phyloP scores from a whole-genome alignment of 2,329 filamentous ascomycete genomes.

The Hirsutella rhossiliensis region DNA sequence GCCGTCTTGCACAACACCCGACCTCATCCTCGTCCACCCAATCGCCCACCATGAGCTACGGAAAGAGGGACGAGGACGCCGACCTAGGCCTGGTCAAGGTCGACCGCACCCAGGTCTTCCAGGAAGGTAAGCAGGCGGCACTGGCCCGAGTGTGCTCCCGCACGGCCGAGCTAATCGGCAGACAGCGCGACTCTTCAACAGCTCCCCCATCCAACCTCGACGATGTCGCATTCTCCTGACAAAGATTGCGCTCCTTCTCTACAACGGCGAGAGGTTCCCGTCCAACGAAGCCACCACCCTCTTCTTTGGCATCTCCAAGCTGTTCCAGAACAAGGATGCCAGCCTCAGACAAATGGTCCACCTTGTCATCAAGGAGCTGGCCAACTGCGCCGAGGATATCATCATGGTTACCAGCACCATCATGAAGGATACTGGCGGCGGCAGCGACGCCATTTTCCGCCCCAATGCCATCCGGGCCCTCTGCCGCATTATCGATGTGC shows the following conservation, averaged over 20 bases:
- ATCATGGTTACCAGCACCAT: constrained; percentile 99
- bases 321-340: constrained; percentile 99
- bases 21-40: constrained; percentile 16
- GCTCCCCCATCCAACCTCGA: constrained; percentile 89
- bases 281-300: constrained; percentile 95
- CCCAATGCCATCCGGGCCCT: constrained; percentile 93
- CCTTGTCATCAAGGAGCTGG: constrained; percentile 94
- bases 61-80: constrained; percentile 98
- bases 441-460: constrained; percentile 85
- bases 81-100: constrained; percentile 91
- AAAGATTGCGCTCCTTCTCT: constrained; percentile 91
- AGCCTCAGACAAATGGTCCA: constrained; percentile 98
- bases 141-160: constrained; percentile 3
- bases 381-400: constrained; percentile 90
- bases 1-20: constrained; percentile 20
- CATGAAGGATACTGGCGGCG: constrained; percentile 97
- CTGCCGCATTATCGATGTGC: constrained; percentile 91
- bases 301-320: constrained; percentile 97
- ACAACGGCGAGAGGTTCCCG: constrained; percentile 94
- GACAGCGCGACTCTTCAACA: constrained; percentile 92
- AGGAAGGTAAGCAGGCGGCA: constrained; percentile 63
- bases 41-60: constrained; percentile 71
- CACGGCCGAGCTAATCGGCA: constrained; percentile 21
- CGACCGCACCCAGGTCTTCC: constrained; percentile 94
- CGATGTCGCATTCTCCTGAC: constrained; percentile 95